Evolutionary conservation across 2,329 filamentous ascomycete species (phyloP).

Genomic region (Apiospora phragmitis): DNA sequence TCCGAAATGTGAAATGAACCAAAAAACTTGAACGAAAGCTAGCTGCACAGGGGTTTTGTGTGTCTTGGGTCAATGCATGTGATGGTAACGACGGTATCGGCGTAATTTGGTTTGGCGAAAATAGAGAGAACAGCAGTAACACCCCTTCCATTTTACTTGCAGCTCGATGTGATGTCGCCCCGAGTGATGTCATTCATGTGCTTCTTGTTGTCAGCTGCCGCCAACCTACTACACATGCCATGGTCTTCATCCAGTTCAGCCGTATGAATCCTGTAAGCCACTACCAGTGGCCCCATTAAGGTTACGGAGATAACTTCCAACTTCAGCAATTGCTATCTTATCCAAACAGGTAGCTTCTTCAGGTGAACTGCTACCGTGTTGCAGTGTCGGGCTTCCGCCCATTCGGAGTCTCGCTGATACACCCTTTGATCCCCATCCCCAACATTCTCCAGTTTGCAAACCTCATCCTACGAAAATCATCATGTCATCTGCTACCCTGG

Average conservation of each 20-base stretch:
- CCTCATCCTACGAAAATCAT: too few relatives aligned
- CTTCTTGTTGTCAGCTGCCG: background rate
- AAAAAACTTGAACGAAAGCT: conserved; percentile 21
- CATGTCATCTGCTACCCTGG: too few relatives aligned
- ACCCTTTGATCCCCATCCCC: too few relatives aligned
- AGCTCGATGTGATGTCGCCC: background rate
- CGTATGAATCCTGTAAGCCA: too few relatives aligned
- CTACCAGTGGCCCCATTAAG: too few relatives aligned
- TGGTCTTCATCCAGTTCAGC: background rate
- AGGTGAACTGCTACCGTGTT: too few relatives aligned
- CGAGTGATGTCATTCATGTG: background rate
- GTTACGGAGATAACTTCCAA: too few relatives aligned
- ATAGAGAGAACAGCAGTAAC: conserved; percentile 6
- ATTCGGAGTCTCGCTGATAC: too few relatives aligned
- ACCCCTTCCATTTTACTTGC: background rate
- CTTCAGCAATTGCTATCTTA: too few relatives aligned
- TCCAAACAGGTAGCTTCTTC: too few relatives aligned
- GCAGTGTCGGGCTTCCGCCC: too few relatives aligned
- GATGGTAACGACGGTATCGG: conserved; percentile 9
- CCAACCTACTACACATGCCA: background rate
- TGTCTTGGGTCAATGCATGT: conserved; percentile 8
- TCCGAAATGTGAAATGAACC: conserved; percentile 36
- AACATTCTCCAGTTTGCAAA: too few relatives aligned
- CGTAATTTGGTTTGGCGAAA: conserved; percentile 8
- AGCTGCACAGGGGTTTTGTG: conserved; percentile 5